Evolutionary conservation across 257 asterid species (phyloP), one percentile per base, ranked within the genome.

Genomic region (Solanum sejunctum): DNA sequence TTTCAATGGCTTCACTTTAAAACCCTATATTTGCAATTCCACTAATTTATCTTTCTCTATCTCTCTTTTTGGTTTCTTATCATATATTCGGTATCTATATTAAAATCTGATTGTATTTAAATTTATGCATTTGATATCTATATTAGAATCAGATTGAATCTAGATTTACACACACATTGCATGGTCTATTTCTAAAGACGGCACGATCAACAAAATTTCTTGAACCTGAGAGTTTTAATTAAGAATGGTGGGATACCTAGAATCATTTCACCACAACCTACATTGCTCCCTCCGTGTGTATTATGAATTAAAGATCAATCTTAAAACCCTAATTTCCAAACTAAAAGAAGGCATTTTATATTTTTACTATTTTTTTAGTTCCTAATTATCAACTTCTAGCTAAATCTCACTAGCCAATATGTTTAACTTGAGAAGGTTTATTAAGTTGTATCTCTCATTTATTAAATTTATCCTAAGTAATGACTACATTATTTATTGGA

Each of bases 151-250:
- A 4, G 32, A 60, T 4, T n/a, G 4, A 58, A 60, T 2, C 0
- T 18, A 0, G 11, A 58, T n/a, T 60, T 0, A 12, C 18, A 3
- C 0, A 12, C 18, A 3, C 3, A 60, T n/a, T n/a, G 15, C 7
- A 57, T 60, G 32, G 7, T 10, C 1, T 1, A 10, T n/a, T 58
- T 60, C 1, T n/a, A 0, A n/a, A 1, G 8, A 0, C 11, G 2
- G 3, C 0, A 5, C 15, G n/a, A 3, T 12, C 3, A 60, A n/a
- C 1, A 5, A 1, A 5, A n/a, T n/a, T n/a, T n/a, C 10, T 10
- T 0, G 1, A 20, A 58, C 7, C 1, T 0, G 0, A n/a, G 5
- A 60, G 3, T 1, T 60, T 1, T 60, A n/a, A 0, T 60, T n/a
- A 60, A 58, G 32, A 1, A 7, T 60, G 15, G 1, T n/a, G 28